These are phyloP conservation scores for Allomyces macrogynus DNA, from an alignment of 192 early-diverging fungal genomes.

Conservation along the genomic window DNA sequence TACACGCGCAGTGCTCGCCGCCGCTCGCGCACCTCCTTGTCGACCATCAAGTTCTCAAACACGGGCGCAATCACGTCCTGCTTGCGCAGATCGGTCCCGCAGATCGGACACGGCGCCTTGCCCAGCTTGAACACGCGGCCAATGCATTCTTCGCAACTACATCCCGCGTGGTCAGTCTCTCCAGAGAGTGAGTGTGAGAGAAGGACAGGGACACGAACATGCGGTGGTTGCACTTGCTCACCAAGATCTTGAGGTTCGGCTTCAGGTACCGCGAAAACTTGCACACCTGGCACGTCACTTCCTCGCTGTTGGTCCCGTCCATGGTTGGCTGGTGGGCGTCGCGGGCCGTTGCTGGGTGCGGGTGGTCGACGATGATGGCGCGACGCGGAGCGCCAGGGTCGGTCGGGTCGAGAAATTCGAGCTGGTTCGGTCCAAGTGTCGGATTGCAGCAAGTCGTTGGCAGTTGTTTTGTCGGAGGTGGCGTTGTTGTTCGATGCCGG, in stretches of 20 bases:
- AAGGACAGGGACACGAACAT: slow-evolving; percentile 32
- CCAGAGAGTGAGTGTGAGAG: background rate
- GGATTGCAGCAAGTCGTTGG: too few relatives aligned
- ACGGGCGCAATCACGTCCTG: slow-evolving; percentile 60
- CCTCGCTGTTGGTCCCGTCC: slow-evolving; percentile 11
- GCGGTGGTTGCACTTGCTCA: slow-evolving; percentile 85
- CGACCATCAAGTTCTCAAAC: slow-evolving; percentile 86
- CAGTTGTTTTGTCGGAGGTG: too few relatives aligned
- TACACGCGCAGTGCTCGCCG: slow-evolving; percentile 49
- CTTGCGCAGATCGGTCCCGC: slow-evolving; percentile 57
- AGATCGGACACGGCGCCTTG: slow-evolving; percentile 79
- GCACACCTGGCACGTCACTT: slow-evolving; percentile 54
- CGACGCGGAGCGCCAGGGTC: too few relatives aligned
- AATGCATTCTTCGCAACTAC: slow-evolving; percentile 80
- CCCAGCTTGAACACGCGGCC: slow-evolving; percentile 62
- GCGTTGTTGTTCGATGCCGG: too few relatives aligned
- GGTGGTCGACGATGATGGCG: too few relatives aligned
- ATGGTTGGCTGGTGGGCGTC: slow-evolving; percentile 5
- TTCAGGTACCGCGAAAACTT: slow-evolving; percentile 68
- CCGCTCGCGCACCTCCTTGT: slow-evolving; percentile 78
- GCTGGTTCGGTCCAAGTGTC: too few relatives aligned
- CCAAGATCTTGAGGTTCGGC: slow-evolving; percentile 66
- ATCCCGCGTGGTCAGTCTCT: too few relatives aligned
- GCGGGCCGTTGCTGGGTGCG: too few relatives aligned
- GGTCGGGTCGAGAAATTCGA: too few relatives aligned